Evolutionary conservation across 2,329 filamentous ascomycete species (phyloP).

Genomic region (Botryosphaeria dothidea): DNA sequence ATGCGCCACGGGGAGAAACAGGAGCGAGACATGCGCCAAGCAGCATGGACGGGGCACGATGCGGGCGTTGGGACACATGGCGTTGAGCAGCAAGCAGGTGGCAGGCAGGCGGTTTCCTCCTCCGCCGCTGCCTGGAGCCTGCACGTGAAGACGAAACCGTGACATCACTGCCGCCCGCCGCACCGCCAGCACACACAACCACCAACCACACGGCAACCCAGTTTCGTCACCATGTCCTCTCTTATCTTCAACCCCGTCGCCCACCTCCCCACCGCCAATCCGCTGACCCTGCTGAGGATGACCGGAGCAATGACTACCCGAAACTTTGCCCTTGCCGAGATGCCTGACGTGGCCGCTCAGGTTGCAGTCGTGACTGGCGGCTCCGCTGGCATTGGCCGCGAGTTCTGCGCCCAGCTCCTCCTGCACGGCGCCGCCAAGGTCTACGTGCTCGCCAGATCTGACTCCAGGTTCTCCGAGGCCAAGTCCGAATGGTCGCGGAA

Average conservation of each 20-base stretch:
- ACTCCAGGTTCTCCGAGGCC: slow-evolving; percentile 26
- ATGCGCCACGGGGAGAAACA: background rate
- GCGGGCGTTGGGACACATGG: slow-evolving; percentile 8
- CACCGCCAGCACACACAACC: background rate
- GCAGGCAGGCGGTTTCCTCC: too few relatives aligned
- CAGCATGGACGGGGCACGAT: background rate
- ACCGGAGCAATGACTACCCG: slow-evolving; percentile 26
- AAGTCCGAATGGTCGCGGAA: slow-evolving; percentile 27
- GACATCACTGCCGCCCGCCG: background rate
- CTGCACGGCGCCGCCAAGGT: slow-evolving; percentile 31
- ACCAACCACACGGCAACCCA: background rate
- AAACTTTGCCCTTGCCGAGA: slow-evolving; percentile 31
- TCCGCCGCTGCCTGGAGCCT: background rate
- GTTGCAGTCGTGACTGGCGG: slow-evolving; percentile 36
- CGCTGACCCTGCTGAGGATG: slow-evolving; percentile 25
- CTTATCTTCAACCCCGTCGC: slow-evolving; percentile 15
- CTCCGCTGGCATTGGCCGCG: slow-evolving; percentile 34
- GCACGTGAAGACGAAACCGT: slow-evolving; percentile 4
- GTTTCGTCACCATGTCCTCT: background rate
- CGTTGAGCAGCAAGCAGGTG: background rate
- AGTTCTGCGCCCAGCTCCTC: slow-evolving; percentile 34
- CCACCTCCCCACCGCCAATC: slow-evolving; percentile 15
- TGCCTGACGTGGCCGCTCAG: slow-evolving; percentile 28
- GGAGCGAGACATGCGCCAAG: background rate
- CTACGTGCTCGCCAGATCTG: slow-evolving; percentile 31